Evolutionary conservation across 805 yeast species (phyloP).

Genomic region (Hanseniaspora occidentalis): DNA sequence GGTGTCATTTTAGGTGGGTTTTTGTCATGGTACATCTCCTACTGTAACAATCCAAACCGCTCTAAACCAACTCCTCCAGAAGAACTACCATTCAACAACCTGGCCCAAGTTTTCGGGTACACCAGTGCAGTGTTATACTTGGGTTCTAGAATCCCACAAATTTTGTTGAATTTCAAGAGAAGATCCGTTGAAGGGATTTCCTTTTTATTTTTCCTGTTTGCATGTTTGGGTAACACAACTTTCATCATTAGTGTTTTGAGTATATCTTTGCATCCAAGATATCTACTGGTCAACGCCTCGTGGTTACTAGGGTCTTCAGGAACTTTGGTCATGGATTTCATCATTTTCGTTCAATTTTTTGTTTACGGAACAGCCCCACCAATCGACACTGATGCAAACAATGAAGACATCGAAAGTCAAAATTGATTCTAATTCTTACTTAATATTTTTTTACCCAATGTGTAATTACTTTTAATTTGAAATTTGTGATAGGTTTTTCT

Average conservation of each 20-base stretch:
- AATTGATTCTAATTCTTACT: neutral
- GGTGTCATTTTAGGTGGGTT: slow-evolving; percentile 69
- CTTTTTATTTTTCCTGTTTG: slow-evolving; percentile 85
- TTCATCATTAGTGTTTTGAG: slow-evolving; percentile 78
- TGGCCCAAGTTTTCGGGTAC: slow-evolving; percentile 84
- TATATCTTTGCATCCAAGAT: slow-evolving; percentile 56
- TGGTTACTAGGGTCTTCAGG: slow-evolving; percentile 93
- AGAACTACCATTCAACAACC: slow-evolving; percentile 50
- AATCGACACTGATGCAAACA: neutral
- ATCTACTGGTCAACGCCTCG: slow-evolving; percentile 69
- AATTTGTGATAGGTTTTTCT: no score
- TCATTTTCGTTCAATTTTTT: slow-evolving; percentile 80
- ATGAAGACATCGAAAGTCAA: neutral
- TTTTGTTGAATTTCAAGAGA: slow-evolving; percentile 68
- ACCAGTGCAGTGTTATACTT: slow-evolving; percentile 60
- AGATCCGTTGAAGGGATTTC: slow-evolving; percentile 94
- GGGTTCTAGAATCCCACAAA: slow-evolving; percentile 90
- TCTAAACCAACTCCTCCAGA: slow-evolving; percentile 19
- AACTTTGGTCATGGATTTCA: slow-evolving; percentile 69
- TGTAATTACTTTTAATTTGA: neutral
- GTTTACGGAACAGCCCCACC: slow-evolving; percentile 32
- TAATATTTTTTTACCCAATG: neutral
- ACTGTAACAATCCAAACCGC: slow-evolving; percentile 29
- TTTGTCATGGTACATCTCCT: slow-evolving; percentile 75
- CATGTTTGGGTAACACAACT: slow-evolving; percentile 86